Base-by-base conservation (phyloP, 768 basidiomycete species). In the Serendipita indica region DNA sequence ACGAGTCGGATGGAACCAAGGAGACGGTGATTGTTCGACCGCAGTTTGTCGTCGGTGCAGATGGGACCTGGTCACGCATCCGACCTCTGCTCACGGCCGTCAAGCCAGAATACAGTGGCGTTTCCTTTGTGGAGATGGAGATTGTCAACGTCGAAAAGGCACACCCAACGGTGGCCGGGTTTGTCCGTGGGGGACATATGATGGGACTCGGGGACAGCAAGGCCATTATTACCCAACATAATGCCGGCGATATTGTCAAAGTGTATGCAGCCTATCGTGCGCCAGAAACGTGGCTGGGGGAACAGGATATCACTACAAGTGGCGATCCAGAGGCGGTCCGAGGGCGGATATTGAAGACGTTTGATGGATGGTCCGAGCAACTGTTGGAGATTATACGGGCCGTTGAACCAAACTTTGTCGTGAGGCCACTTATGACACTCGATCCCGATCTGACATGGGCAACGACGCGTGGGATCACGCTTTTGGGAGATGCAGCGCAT, bases 21-120 rank as follows among this genome's bases (percentile, higher is more conserved):
- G 27, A 6, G 41, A 43, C 18, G 41, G 7, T 43, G 5, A 7
- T 25, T n/a, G n/a, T n/a, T 25, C 41, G 41, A 18, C 18, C n/a
- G n/a, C n/a, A 6, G 5, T 54, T 70, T 54, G 58, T 72, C 39
- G 61, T 73, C 39, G 72, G 72, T 7, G 72, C 72, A n/a, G 72
- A 73, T 46, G 74, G 75, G 4, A 67, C 74, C 2, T 73, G 72
- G 69, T 73, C 72, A 14, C 67, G 66, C 58, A 65, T 72, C 5
- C 72, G 74, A 13, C 62, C 66, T 3, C 62, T 72, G 45, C 58
- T 74, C 27, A 67, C 69, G 25, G 46, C 66, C 20, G 63, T 65
- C 10, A 58, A 58, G 33, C 72, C 74, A 3, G 49, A 62, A 33
- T 75, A 72, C 63, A 65, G 67, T 12, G 73, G 72, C 5, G 63